Evolutionary conservation across 768 basidiomycete genomes (phyloP), one percentile per base, ranked within the genome.

Genomic region (Tulasnella sp.): DNA sequence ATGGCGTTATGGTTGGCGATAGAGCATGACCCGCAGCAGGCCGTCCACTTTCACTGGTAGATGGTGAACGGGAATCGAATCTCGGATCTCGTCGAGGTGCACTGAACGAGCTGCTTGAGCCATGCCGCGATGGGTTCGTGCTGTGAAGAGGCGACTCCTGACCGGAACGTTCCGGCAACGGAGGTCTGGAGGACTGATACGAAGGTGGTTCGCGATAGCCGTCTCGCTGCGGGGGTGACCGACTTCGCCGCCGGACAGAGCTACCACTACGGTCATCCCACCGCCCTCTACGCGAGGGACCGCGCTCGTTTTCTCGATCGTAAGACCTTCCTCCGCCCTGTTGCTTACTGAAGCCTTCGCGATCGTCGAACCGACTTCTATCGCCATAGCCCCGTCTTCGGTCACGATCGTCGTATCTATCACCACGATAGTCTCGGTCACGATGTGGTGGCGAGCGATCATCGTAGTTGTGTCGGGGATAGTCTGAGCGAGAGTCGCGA

Each of bases 261-360:
- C 34, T 22, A 34, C 36, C 25, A 22, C 54, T 52, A n/a, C 54
- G 49, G n/a, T 74, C 52, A 14, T 74, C 73, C 73, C 73, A 74
- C n/a, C 54, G 45, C 22, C 54, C 38, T 38, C 73, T 74, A n/a
- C 40, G 68, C 68, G 68, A 70, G 37, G 68, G 11, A 14, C 68
- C 68, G 11, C 40, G 36, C 19, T 52, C 73, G 36, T 74, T 54
- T 31, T 58, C 73, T 58, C 73, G 73, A 31, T 38, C 73, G 22
- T 74, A 49, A 7, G 49, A 38, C 31, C 73, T 38, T 37, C 73
- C 54, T 29, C 73, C 73, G 22, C 73, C n/a, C n/a, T n/a, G 75
- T 15, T 29, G 14, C 87, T 72, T 92, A 93, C 71, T 92, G 90
- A 83, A 91, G 91, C 77, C 82, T 85, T 82, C 88, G 85, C 79